Percentiles rank a stretch among this genome's conserved stretches.
These are phyloP conservation scores for Citrus trifoliata DNA, from an alignment of 345 rosid species.

Conservation along the genomic window DNA sequence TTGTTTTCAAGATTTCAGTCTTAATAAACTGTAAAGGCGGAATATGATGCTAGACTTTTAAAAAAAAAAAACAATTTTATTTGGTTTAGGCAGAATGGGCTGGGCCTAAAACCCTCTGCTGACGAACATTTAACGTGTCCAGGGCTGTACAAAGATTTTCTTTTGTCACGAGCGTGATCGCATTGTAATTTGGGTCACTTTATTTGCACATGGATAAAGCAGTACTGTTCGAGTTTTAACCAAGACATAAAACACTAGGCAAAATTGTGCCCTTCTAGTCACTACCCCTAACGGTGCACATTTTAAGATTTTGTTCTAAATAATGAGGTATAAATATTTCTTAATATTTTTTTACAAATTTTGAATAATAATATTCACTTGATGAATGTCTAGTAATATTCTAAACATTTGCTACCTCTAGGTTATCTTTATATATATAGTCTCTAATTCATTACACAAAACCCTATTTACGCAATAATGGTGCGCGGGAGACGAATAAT, in stretches of 20 bases:
- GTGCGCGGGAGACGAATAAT: constrained; percentile 13
- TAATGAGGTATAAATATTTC: too few species aligned
- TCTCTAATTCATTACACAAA: too few species aligned
- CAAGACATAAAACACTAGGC: not conserved
- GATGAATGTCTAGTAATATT: too few species aligned
- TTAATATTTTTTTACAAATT: too few species aligned
- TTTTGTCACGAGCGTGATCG: not conserved
- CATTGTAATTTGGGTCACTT: not conserved
- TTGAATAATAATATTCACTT: too few species aligned
- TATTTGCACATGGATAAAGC: not conserved
- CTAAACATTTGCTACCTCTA: too few species aligned
- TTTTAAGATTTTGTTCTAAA: too few species aligned
- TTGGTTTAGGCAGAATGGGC: not conserved
- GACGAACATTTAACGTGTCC: not conserved
- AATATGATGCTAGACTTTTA: not conserved
- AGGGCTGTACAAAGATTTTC: not conserved
- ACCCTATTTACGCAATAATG: not conserved
- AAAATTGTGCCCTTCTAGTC: not conserved
- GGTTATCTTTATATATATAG: not conserved
- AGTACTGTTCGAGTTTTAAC: not conserved
- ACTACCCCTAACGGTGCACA: not conserved
- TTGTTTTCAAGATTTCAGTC: constrained; percentile 2
- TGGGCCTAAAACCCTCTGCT: not conserved
- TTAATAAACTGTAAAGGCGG: not conserved
- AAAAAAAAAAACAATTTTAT: not conserved